These are phyloP conservation scores for Lomentospora prolificans DNA, from an alignment of 2,329 filamentous ascomycete species.

Conservation along the genomic window DNA sequence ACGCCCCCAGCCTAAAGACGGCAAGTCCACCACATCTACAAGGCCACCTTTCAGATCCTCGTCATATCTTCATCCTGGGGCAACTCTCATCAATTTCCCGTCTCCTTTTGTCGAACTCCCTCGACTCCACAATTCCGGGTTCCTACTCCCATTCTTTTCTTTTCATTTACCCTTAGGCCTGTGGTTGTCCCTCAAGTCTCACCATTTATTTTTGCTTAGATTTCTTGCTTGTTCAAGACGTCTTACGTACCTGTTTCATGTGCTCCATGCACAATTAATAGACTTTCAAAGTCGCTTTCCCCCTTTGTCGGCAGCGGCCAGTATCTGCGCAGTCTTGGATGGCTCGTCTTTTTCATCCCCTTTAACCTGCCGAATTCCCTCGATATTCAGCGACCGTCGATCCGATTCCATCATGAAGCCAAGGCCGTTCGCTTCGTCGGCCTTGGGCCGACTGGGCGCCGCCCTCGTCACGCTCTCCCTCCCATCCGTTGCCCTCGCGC, in stretches of 20 bases:
- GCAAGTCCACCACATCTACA: neutral
- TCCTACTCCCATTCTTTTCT: neutral
- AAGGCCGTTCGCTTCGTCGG: conserved; percentile 7
- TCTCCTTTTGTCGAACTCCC: too few relatives aligned
- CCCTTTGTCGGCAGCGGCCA: too few relatives aligned
- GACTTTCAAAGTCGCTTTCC: neutral
- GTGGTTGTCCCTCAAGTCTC: neutral
- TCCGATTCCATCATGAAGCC: conserved; percentile 17
- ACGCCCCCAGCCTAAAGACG: too few relatives aligned
- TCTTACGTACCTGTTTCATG: neutral
- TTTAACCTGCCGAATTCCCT: neutral
- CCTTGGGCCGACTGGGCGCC: conserved; percentile 15
- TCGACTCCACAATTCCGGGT: too few relatives aligned
- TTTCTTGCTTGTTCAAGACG: neutral
- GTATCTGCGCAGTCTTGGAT: neutral
- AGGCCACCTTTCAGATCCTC: conserved; percentile 6
- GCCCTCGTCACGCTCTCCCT: conserved; percentile 28
- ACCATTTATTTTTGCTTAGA: neutral
- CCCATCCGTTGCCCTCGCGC: conserved; percentile 22
- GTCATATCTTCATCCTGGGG: too few relatives aligned
- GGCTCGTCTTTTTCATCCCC: conserved; percentile 1
- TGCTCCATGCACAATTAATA: too few relatives aligned
- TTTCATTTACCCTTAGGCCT: neutral
- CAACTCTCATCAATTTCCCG: too few relatives aligned
- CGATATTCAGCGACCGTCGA: neutral